A percentile compares a stretch with the other conserved stretches of the same genome.
These are phyloP conservation scores for Paspalum vaginatum DNA, from an alignment of 176 grass and related monocot genomes.

Conservation along the genomic window DNA sequence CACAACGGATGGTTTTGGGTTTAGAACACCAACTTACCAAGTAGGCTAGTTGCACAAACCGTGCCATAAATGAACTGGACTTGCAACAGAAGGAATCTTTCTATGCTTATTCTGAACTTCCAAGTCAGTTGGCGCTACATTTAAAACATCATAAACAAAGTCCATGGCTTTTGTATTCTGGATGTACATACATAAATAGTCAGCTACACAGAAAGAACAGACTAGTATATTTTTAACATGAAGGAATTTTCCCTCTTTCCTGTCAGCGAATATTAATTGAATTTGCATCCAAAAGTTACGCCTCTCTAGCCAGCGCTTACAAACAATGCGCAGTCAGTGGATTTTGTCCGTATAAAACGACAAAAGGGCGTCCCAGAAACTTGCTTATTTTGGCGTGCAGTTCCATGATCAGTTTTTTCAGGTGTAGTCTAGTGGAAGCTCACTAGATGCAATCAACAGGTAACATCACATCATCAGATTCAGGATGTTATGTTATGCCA, in stretches of 20 bases:
- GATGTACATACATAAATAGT: background rate
- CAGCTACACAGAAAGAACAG: background rate
- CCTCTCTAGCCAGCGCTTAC: background rate
- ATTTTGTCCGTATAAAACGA: background rate
- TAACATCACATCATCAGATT: slow-evolving; percentile 13
- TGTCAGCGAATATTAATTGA: background rate
- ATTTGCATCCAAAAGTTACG: slow-evolving; percentile 18
- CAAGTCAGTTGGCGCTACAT: background rate
- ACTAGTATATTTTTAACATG: background rate
- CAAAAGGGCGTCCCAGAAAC: background rate
- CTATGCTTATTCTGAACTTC: background rate
- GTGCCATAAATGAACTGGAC: background rate
- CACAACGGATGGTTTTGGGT: background rate
- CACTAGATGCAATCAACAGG: background rate
- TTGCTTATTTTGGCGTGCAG: background rate
- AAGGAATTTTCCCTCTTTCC: background rate
- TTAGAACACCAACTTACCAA: background rate
- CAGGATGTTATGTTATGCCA: background rate
- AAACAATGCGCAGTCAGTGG: background rate
- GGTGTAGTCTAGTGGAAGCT: background rate
- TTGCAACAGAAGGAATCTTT: background rate
- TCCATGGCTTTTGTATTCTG: background rate
- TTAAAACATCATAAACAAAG: background rate
- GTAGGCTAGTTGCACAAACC: background rate
- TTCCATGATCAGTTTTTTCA: background rate